Evolutionary conservation across 2,329 filamentous ascomycete species (phyloP).

Genomic region (Cadophora luteo-olivacea): DNA sequence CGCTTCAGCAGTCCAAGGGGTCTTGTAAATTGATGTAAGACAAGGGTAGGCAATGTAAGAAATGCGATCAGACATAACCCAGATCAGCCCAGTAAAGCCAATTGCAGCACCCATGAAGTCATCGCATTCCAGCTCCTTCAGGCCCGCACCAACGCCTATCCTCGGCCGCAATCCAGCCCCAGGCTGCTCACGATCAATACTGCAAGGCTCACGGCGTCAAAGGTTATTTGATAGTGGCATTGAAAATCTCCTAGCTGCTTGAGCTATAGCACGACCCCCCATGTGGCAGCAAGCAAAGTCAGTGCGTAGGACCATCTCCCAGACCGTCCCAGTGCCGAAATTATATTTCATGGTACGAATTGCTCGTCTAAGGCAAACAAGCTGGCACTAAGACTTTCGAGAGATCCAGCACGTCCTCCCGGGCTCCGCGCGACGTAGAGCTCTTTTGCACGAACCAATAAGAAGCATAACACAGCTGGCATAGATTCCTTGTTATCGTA

Average conservation of each 20-base stretch:
- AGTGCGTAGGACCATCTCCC: neutral
- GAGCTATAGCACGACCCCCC: neutral
- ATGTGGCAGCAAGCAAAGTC: slow-evolving; percentile 8
- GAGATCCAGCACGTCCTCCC: slow-evolving; percentile 25
- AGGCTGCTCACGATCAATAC: neutral
- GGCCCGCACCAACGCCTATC: neutral
- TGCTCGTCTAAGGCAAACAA: slow-evolving; percentile 13
- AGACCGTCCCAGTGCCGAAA: slow-evolving; percentile 12
- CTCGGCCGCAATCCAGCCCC: slow-evolving; percentile 9
- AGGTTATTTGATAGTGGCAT: slow-evolving; percentile 19
- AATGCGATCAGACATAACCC: slow-evolving; percentile 10
- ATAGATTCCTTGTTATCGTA: neutral
- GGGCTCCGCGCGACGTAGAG: slow-evolving; percentile 28
- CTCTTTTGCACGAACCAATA: slow-evolving; percentile 3
- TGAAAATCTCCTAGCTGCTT: slow-evolving; percentile 16
- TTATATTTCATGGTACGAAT: slow-evolving; percentile 6
- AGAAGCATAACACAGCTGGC: neutral
- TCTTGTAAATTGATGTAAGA: neutral
- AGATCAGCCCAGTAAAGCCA: neutral
- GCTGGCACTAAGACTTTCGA: neutral
- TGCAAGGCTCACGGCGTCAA: neutral
- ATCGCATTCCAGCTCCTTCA: neutral
- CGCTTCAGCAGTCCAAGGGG: neutral
- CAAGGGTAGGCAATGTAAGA: neutral
- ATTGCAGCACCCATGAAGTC: slow-evolving; percentile 7